Evolutionary conservation across 306 rosid species (phyloP).

Genomic region (Fagus sylvatica): DNA sequence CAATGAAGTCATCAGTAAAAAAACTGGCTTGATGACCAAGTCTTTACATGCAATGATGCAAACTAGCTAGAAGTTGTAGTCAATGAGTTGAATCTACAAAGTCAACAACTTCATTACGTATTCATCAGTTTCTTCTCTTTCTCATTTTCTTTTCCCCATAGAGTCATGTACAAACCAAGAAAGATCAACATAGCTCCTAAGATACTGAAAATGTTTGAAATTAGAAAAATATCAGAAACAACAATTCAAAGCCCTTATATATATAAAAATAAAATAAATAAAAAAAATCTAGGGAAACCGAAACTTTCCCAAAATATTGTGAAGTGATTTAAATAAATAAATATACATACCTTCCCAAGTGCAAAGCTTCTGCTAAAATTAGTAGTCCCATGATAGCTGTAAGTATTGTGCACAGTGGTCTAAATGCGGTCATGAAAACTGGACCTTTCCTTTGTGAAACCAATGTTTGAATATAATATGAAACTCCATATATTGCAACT

Average conservation of each 20-base stretch:
- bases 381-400: constrained; percentile 15
- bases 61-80: no score
- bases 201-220: constrained; percentile 7
- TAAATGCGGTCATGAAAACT: constrained; percentile 29
- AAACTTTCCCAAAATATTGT: no score
- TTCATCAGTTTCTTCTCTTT: neutral
- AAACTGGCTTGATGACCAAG: no score
- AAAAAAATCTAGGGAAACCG: no score
- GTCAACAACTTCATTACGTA: no score
- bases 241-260: no score
- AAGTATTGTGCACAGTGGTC: constrained; percentile 12
- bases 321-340: neutral
- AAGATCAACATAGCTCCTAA: constrained; percentile 22
- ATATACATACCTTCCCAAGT: constrained; percentile 26
- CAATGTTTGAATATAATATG: constrained; percentile 5
- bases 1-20: no score
- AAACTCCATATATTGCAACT: constrained; percentile 4
- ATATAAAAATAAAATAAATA: no score
- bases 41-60: no score
- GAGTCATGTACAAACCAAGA: constrained; percentile 24
- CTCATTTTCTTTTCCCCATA: constrained; percentile 25
- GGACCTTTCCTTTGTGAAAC: constrained; percentile 23
- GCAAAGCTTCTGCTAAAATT: constrained; percentile 19
- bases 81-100: no score
- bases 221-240: neutral